Evolutionary conservation across 1,139 yeast species (phyloP), one percentile per base, ranked within the genome.

Genomic region (Magnusiomyces sp.): DNA sequence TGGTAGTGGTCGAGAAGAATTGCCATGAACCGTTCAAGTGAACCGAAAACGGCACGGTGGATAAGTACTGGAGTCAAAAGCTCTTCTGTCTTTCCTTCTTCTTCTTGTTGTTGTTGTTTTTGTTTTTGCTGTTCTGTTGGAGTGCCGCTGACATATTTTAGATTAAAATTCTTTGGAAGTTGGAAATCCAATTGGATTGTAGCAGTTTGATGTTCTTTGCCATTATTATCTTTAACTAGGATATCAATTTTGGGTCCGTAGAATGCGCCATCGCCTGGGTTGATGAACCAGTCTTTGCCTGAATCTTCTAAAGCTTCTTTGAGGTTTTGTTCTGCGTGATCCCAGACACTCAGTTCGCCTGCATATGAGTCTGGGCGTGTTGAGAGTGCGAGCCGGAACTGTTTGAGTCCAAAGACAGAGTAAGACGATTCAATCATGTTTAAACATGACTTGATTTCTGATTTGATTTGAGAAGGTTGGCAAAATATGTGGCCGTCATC

Each of bases 401-500:
- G 70, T 16, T 64, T 74, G 53, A 90, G 79, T 6, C 90, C 92
- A 65, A 92, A 90, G 7, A 86, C 78, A 43, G 75, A 77, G 65
- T 92, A 92, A 23, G 94, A 80, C 56, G 83, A 78, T 61, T 84
- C 82, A 58, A 92, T 76, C 63, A 92, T 75, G 59, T 80, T 79
- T 57, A 92, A 74, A 43, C 94, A 85, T 54, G 81, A 79, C 31
- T 74, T 65, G 52, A 92, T 88, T 66, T 94, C 98, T 44, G 72
- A 68, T 61, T 82, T 81, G 50, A 94, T 84, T 67, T 94, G 98
- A 27, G 76, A 81, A 50, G 80, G 74, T 19, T 84, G 80, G 67
- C 99, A 94, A 70, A 94, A 94, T 43, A 94, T 92, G 63, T 94
- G 98, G 10, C 97, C 98, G 66, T 94, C 98, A 65, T 94, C 99